Conservation (phyloP, 116 monocot genomes). For the Dioscorea cayenensis region DNA sequence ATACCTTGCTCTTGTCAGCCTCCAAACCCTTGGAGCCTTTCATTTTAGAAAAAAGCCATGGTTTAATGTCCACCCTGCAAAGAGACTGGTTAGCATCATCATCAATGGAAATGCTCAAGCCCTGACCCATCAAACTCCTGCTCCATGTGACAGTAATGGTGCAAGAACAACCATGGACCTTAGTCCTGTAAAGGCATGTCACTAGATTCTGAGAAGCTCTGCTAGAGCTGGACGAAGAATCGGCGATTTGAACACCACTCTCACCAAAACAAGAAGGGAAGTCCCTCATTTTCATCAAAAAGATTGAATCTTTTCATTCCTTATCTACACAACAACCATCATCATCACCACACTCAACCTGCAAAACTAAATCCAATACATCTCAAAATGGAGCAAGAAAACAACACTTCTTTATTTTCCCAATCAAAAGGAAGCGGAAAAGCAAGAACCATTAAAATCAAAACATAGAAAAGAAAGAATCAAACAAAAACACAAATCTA, state of each 20-base stretch:
- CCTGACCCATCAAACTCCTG: neutral
- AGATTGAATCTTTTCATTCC: constrained; percentile 1
- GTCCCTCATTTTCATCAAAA: constrained; percentile 2
- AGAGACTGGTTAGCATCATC: neutral
- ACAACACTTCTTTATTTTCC: too few relatives aligned
- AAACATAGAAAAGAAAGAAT: too few relatives aligned
- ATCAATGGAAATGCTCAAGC: neutral
- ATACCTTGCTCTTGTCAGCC: neutral
- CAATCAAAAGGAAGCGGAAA: too few relatives aligned
- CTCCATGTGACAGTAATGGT: neutral
- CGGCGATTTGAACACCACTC: neutral
- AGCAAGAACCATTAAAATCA: too few relatives aligned
- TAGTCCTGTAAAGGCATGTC: neutral
- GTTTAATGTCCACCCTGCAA: neutral
- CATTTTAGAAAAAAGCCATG: neutral
- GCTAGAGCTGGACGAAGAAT: neutral
- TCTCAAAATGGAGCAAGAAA: neutral
- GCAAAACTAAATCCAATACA: neutral
- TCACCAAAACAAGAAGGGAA: constrained; percentile 9
- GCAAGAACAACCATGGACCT: neutral
- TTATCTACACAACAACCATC: neutral
- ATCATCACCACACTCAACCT: neutral
- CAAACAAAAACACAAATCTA: too few relatives aligned
- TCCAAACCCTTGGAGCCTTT: neutral
- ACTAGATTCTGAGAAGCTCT: constrained; percentile 3